Evolutionary conservation across 495 filamentous ascomycete species (phyloP).

Genomic region (Massariosphaeria phaeospora): DNA sequence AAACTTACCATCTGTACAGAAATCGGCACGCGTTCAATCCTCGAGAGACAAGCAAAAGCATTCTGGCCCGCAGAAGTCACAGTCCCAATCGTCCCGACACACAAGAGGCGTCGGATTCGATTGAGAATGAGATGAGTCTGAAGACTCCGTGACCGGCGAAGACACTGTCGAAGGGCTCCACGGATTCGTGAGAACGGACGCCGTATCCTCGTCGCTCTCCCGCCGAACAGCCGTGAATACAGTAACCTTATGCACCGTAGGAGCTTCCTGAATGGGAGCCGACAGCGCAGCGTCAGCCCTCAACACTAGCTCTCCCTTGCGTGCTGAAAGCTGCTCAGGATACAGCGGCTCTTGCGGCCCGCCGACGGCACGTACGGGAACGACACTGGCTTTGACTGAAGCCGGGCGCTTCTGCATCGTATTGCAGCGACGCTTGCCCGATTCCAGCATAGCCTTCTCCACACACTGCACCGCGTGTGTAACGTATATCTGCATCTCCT

Average conservation of each 20-base stretch:
- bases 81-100: constrained; percentile 1
- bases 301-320: neutral
- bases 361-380: neutral
- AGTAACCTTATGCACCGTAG: neutral
- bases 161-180: no score
- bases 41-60: neutral
- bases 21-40: no score
- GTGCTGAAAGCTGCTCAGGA: neutral
- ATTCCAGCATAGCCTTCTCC: neutral
- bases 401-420: no score
- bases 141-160: no score
- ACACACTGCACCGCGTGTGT: neutral
- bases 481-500: neutral
- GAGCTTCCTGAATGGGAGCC: neutral
- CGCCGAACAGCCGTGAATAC: neutral
- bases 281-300: neutral
- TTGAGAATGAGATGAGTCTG: no score
- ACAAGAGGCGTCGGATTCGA: neutral
- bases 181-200: neutral
- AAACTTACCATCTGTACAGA: no score
- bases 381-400: neutral
- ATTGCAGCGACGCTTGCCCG: neutral
- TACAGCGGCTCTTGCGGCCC: neutral
- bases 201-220: neutral
- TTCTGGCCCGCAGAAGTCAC: constrained; percentile 6